Percentiles rank a stretch among this genome's conserved stretches.
phyloP scores from a whole-genome alignment of 164 flowering plant genomes.

The Sextonia rubra region DNA sequence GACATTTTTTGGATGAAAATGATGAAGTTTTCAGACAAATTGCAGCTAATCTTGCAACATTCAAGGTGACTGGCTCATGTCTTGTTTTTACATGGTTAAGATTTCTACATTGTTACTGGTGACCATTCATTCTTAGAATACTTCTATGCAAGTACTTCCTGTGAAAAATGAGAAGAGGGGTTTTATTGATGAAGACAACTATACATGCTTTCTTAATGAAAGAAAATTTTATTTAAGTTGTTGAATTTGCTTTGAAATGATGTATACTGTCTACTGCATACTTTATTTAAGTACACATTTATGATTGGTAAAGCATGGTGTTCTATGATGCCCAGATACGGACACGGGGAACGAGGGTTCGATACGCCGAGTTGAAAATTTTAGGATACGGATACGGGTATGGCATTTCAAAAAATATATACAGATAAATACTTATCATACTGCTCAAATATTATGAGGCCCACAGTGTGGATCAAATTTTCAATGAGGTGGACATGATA shows the following conservation, averaged over 20 bases:
- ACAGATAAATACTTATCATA: too few relatives aligned
- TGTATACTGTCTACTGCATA: not conserved
- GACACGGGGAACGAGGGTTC: too few relatives aligned
- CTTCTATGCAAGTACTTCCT: not conserved
- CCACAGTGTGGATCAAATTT: too few relatives aligned
- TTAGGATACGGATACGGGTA: too few relatives aligned
- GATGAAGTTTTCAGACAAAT: conserved; percentile 56
- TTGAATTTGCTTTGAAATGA: not conserved
- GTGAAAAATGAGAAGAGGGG: too few relatives aligned
- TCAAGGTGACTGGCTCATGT: conserved; percentile 37
- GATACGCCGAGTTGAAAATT: too few relatives aligned
- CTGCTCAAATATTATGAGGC: too few relatives aligned
- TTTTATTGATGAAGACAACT: too few relatives aligned
- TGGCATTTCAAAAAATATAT: too few relatives aligned
- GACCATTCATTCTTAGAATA: not conserved
- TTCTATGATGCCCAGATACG: too few relatives aligned
- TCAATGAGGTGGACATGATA: too few relatives aligned
- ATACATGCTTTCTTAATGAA: not conserved
- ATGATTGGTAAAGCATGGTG: not conserved
- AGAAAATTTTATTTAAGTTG: not conserved
- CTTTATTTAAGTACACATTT: not conserved
- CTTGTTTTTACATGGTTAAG: not conserved
- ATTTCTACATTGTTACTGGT: not conserved
- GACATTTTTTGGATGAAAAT: conserved; percentile 76
- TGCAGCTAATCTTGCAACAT: conserved; percentile 41